Percentiles rank a stretch among this genome's conserved stretches.
Evolutionary conservation across 2,329 filamentous ascomycete species (phyloP).

Genomic region (Shiraia sp.): DNA sequence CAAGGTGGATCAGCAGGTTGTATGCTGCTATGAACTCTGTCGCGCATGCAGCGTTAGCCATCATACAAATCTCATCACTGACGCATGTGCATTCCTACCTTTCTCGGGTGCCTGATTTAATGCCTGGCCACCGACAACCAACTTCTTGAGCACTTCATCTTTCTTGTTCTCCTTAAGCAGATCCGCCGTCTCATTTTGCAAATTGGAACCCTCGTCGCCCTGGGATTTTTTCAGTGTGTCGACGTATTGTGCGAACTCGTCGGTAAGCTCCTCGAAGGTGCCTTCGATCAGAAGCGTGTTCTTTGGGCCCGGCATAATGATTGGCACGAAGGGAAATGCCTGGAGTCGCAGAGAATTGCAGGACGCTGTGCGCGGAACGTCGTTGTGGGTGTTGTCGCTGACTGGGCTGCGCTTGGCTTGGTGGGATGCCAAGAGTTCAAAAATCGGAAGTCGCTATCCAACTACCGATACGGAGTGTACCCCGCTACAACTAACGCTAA

Average conservation of each 20-base stretch:
- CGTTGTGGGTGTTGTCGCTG: constrained; percentile 29
- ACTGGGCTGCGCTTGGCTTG: constrained; percentile 15
- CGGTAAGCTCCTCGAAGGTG: constrained; percentile 86
- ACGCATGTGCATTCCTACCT: constrained; percentile 50
- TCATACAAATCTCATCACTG: constrained; percentile 5
- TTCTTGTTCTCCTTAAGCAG: constrained; percentile 70
- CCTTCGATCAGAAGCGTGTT: constrained; percentile 81
- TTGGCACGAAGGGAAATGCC: constrained; percentile 25
- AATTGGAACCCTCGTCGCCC: constrained; percentile 55
- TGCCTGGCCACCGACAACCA: constrained; percentile 76
- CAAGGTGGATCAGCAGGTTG: constrained; percentile 93
- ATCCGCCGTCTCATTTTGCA: constrained; percentile 69
- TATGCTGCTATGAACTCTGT: constrained; percentile 91
- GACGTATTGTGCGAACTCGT: constrained; percentile 94
- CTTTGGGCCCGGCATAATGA: constrained; percentile 61
- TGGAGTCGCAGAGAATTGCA: constrained; percentile 20
- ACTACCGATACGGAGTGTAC: no score
- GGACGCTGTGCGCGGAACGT: constrained; percentile 19
- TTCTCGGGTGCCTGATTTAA: constrained; percentile 90
- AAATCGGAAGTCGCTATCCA: no score
- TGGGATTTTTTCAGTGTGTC: constrained; percentile 73
- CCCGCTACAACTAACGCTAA: no score
- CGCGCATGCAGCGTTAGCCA: constrained; percentile 29
- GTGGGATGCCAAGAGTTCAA: constrained; percentile 40
- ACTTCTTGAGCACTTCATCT: constrained; percentile 85